phyloP scores from a whole-genome alignment of 768 basidiomycete genomes.

The Agaricus sinodeliciosus region DNA sequence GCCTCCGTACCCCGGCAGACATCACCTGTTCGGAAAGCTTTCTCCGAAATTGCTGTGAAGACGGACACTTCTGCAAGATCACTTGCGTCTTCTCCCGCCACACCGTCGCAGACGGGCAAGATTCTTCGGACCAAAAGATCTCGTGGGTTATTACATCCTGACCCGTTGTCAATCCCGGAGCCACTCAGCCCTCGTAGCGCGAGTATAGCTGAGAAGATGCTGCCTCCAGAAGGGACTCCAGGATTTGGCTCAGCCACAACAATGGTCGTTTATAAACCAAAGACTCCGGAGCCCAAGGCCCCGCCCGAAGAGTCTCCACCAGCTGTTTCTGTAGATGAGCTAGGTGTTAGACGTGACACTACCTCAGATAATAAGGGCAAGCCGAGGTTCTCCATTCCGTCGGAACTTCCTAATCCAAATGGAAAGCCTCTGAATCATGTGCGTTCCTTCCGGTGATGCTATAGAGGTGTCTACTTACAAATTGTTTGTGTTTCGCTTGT shows the following conservation, averaged over 20 bases:
- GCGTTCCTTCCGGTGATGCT: constrained; percentile 70
- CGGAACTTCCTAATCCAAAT: constrained; percentile 37
- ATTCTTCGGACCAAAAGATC: constrained; percentile 29
- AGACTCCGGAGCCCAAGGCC: constrained; percentile 28
- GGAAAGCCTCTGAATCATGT: constrained; percentile 78
- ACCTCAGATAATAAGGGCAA: constrained; percentile 14
- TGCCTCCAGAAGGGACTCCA: constrained; percentile 25
- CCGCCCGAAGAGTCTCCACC: constrained; percentile 35
- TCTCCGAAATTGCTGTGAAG: constrained; percentile 19
- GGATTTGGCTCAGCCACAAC: constrained; percentile 72
- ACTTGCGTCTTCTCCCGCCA: neutral
- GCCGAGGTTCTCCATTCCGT: constrained; percentile 17
- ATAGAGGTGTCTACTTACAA: constrained; percentile 42
- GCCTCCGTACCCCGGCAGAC: constrained; percentile 31
- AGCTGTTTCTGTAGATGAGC: constrained; percentile 37
- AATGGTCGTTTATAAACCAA: constrained; percentile 58
- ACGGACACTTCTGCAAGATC: constrained; percentile 13
- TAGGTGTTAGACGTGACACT: constrained; percentile 33
- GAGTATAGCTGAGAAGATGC: constrained; percentile 16
- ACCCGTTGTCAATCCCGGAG: constrained; percentile 11
- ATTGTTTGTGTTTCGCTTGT: constrained; percentile 19
- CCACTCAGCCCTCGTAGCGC: constrained; percentile 14
- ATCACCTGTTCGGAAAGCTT: constrained; percentile 28
- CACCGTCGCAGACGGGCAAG: constrained; percentile 11
- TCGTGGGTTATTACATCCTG: constrained; percentile 28